Conservation (phyloP, 495 filamentous ascomycete species). For the Aspergillus cristatus region DNA sequence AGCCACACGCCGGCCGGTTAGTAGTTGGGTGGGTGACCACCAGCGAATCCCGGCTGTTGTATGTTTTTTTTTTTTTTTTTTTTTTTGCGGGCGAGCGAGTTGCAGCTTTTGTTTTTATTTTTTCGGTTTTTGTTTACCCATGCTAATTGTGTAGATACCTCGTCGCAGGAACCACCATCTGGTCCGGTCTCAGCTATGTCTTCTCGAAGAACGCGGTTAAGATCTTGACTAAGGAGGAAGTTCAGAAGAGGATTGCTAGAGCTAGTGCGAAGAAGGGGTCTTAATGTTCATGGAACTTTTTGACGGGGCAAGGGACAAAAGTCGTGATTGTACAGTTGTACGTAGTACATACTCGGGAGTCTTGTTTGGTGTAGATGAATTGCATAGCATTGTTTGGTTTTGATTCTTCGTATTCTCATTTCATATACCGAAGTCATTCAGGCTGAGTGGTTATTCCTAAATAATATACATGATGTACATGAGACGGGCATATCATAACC, state of each 20-base stretch:
- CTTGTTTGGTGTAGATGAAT: too few species aligned
- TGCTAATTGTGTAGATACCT: constrained; percentile 37
- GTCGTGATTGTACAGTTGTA: too few species aligned
- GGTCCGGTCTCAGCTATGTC: constrained; percentile 77
- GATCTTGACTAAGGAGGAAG: constrained; percentile 51
- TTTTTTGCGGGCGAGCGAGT: too few species aligned
- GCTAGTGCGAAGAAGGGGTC: constrained; percentile 20
- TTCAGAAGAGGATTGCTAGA: constrained; percentile 30
- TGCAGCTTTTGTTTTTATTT: constrained; percentile 2
- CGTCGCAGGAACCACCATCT: constrained; percentile 71
- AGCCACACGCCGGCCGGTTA: constrained; percentile 32
- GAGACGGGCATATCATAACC: too few species aligned
- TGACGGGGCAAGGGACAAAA: too few species aligned
- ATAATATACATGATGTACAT: too few species aligned
- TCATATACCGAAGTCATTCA: too few species aligned
- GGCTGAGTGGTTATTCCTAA: too few species aligned
- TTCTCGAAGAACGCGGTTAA: constrained; percentile 75
- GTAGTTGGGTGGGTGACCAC: constrained; percentile 32
- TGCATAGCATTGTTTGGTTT: too few species aligned
- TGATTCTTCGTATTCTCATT: too few species aligned
- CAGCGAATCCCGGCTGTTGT: constrained; percentile 30
- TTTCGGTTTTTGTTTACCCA: constrained; percentile 2
- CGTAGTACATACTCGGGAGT: too few species aligned
- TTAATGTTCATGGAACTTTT: too few species aligned
- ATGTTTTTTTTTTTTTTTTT: constrained; percentile 20